These are phyloP conservation scores for Heliamphora exappendiculata DNA, from an alignment of 148 eudicot species.

Conservation along the genomic window DNA sequence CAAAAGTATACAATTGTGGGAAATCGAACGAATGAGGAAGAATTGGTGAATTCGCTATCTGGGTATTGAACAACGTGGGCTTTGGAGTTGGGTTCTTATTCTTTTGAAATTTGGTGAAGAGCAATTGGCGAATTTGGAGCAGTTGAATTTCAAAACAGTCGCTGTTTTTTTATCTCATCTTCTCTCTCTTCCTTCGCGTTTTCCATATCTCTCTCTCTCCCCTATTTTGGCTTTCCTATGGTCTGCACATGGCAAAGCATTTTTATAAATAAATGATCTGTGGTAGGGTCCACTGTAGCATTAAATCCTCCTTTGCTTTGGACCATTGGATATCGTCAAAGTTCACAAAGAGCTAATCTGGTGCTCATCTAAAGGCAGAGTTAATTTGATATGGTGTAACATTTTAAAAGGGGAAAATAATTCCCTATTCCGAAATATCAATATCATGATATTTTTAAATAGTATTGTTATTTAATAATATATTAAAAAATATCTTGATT, in stretches of 20 bases:
- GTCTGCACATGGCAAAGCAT: background rate
- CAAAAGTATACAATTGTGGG: background rate
- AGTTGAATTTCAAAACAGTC: conserved; percentile 15
- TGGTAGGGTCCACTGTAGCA: background rate
- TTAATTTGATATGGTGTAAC: background rate
- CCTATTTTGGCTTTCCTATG: background rate
- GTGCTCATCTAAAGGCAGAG: background rate
- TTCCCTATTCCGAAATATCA: too few relatives aligned
- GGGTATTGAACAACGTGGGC: conserved; percentile 17
- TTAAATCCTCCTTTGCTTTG: background rate
- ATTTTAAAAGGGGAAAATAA: too few relatives aligned
- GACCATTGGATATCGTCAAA: background rate
- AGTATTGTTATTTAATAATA: too few relatives aligned
- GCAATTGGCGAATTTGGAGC: conserved; percentile 19
- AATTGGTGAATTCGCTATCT: conserved; percentile 7
- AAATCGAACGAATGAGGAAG: background rate
- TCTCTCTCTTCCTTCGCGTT: conserved; percentile 1
- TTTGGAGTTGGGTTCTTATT: conserved; percentile 18
- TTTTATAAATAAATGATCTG: background rate
- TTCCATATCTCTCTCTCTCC: conserved; percentile 2
- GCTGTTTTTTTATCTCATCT: background rate
- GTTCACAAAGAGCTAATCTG: background rate
- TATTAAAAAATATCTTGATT: too few relatives aligned
- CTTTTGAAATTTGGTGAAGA: conserved; percentile 8
- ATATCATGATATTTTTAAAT: too few relatives aligned